phyloP scores from a whole-genome alignment of 768 basidiomycete genomes.

The Mycena leptocephala region DNA sequence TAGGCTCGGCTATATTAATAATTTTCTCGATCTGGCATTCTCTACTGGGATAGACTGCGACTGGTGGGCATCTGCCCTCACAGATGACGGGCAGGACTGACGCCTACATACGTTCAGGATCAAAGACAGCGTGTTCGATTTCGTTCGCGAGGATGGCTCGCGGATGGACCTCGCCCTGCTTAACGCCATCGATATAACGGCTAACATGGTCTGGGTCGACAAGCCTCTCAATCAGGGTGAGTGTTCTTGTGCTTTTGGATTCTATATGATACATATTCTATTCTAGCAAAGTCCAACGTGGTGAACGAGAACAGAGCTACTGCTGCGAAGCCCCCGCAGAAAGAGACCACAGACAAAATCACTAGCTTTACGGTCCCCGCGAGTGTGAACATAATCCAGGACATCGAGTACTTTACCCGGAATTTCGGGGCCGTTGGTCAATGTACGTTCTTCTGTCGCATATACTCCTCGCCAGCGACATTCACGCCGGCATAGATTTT shows the following conservation, averaged over 20 bases:
- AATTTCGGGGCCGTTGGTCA: not conserved
- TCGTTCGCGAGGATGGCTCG: too few species aligned
- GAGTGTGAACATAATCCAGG: not conserved
- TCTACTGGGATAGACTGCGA: too few species aligned
- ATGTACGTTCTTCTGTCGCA: not conserved
- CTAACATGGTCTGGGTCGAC: conserved; percentile 27
- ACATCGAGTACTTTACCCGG: not conserved
- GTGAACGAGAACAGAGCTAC: conserved; percentile 5
- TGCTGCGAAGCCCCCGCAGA: not conserved
- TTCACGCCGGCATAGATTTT: not conserved
- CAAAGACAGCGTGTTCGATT: too few species aligned
- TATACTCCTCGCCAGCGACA: not conserved
- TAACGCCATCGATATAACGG: too few species aligned
- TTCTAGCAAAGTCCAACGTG: conserved; percentile 18
- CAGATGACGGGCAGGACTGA: too few species aligned
- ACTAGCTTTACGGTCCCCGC: not conserved
- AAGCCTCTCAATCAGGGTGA: conserved; percentile 20
- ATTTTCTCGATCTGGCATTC: too few species aligned
- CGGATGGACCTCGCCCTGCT: too few species aligned
- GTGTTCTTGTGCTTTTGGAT: not conserved
- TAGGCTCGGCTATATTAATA: too few species aligned
- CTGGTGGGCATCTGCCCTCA: too few species aligned
- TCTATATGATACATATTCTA: not conserved
- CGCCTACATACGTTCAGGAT: too few species aligned
- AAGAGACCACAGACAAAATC: not conserved